phyloP scores from a whole-genome alignment of 345 rosid genomes.

The Eucalyptus coolabah region DNA sequence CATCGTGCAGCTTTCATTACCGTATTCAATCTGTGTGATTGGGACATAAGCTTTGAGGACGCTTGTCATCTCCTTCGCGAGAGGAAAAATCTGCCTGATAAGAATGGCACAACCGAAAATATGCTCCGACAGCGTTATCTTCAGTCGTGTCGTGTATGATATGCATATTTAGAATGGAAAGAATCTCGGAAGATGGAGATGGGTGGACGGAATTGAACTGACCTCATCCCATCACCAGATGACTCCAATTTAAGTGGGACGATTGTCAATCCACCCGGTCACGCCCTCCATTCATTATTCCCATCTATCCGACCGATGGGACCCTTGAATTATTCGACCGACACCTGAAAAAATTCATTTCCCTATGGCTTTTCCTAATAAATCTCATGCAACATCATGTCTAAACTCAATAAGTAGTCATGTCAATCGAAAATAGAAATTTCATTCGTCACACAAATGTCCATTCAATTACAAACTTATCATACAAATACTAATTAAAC shows the following conservation, averaged over 20 bases:
- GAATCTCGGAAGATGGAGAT: background rate
- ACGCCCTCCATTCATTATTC: background rate
- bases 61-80: background rate
- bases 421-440: background rate
- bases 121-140: background rate
- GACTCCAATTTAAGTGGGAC: background rate
- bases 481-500: accelerated
- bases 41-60: background rate
- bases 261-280: background rate
- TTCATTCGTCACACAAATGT: accelerated
- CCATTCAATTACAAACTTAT: background rate
- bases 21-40: background rate
- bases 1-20: background rate
- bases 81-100: background rate
- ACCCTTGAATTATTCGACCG: background rate
- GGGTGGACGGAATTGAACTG: background rate
- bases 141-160: background rate
- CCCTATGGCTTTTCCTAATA: background rate
- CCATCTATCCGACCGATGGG: background rate
- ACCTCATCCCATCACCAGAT: background rate
- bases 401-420: background rate
- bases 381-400: background rate
- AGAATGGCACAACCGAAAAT: background rate
- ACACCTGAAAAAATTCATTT: background rate
- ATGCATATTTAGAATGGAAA: background rate